Base-by-base conservation (phyloP, 2,329 filamentous ascomycete genomes). In the Verticillium nonalfalfae region DNA sequence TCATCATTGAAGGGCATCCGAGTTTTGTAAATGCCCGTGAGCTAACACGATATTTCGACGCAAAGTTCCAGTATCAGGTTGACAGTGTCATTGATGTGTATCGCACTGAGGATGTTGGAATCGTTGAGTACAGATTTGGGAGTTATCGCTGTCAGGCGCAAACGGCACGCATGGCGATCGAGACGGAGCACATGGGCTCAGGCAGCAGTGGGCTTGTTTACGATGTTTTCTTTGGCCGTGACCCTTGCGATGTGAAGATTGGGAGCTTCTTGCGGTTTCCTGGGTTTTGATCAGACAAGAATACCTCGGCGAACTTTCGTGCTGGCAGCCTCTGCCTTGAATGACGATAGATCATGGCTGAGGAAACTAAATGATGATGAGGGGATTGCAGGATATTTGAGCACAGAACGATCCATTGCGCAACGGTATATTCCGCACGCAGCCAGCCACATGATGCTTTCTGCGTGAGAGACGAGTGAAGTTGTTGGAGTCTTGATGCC, bases 81-180 rank as follows among this genome's bases (percentile, higher is more conserved):
- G 83, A 85, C 62, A 67, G 71, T 57, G 69, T 82, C 59, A 64
- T 72, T 2, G 66, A 69, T 18, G 69, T 78, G 21, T 66, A 70
- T 39, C 61, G 64, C 33, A 69, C 64, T 1, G 65, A 63, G 0
- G 63, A 64, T 1, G 70, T 73, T 26, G 67, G 67, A 0, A 73
- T 78, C 2, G 64, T 82, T 14, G 82, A 85, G 73, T 82, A 79
- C 65, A 75, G 78, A 11, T 86, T 86, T 65, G 81, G 80, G 0
- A 84, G 81, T 60, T 85, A 77, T 62, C 77, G 82, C 1, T 82
- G 79, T 70, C 83, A 86, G 74, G 75, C 82, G 0, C 77, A 83
- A 71, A 76, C 79, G 59, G 81, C 78, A 2, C 70, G 71, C 39
- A 70, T 72, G 68, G 68, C 72, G 0, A 26, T 65, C 14, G 26